Conservation (phyloP, 192 early-diverging fungal genomes). For the Pilobolus umbonatus region DNA sequence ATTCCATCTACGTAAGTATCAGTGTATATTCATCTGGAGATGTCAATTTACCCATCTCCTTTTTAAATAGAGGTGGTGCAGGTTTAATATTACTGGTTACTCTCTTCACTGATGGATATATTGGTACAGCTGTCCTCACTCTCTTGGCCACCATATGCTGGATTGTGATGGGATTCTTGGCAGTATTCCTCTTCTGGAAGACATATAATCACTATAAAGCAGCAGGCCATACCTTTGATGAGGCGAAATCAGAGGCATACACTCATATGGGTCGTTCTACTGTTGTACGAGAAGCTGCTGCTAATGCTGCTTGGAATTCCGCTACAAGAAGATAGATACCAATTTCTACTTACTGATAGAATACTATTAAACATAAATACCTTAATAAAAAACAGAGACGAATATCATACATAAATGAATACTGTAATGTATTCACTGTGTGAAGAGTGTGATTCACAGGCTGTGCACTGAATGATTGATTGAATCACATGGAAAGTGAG, state of each 20-base stretch:
- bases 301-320: slow-evolving; percentile 14
- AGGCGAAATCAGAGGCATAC: slow-evolving; percentile 52
- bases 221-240: slow-evolving; percentile 65
- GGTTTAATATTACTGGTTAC: slow-evolving; percentile 78
- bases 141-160: slow-evolving; percentile 49
- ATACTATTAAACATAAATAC: too few relatives aligned
- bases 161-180: slow-evolving; percentile 36
- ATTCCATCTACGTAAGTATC: slow-evolving; percentile 66
- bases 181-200: slow-evolving; percentile 41
- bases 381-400: too few relatives aligned
- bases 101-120: slow-evolving; percentile 64
- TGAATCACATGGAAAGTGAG: slow-evolving; percentile 10
- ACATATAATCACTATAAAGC: slow-evolving; percentile 64
- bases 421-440: too few relatives aligned
- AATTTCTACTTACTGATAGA: too few relatives aligned
- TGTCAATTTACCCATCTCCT: not conserved
- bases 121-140: slow-evolving; percentile 56
- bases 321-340: slow-evolving; percentile 18
- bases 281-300: slow-evolving; percentile 15
- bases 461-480: too few relatives aligned
- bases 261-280: slow-evolving; percentile 28
- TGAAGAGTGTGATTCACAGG: too few relatives aligned
- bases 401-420: too few relatives aligned
- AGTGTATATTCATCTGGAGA: not conserved
- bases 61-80: slow-evolving; percentile 56